Evolutionary conservation across 352 stramenopile species (phyloP).

Genomic region (Lagenidium sp.): DNA sequence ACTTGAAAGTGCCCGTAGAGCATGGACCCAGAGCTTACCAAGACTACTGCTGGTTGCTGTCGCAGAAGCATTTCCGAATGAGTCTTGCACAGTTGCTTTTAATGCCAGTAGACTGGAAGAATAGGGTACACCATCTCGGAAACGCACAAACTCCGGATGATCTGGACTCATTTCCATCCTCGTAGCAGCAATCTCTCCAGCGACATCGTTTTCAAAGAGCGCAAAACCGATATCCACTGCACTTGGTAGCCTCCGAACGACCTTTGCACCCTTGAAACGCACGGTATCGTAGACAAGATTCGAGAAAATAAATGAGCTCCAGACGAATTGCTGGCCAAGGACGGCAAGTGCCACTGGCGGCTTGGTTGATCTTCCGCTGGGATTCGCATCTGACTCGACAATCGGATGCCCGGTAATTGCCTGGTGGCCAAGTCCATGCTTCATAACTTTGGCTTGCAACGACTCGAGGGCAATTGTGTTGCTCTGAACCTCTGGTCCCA

Average conservation of each 20-base stretch:
- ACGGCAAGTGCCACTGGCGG: slow-evolving; percentile 11
- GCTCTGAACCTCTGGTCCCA: too few relatives aligned
- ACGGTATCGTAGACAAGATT: slow-evolving; percentile 18
- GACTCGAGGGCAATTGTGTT: neutral
- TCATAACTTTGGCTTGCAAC: neutral
- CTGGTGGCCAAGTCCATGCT: neutral
- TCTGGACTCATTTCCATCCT: slow-evolving; percentile 4
- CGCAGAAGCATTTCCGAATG: slow-evolving; percentile 1
- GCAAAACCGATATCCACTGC: slow-evolving; percentile 15
- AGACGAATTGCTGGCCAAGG: slow-evolving; percentile 18
- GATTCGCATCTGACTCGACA: neutral
- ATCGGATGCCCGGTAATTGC: neutral
- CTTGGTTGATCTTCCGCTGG: neutral
- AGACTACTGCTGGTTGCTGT: slow-evolving; percentile 10
- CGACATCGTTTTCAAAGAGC: slow-evolving; percentile 11
- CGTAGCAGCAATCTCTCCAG: slow-evolving; percentile 4
- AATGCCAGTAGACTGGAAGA: slow-evolving; percentile 12
- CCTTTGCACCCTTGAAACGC: slow-evolving; percentile 3
- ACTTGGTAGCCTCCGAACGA: slow-evolving; percentile 10
- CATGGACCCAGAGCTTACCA: slow-evolving; percentile 11
- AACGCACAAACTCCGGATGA: slow-evolving; percentile 7
- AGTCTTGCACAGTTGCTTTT: slow-evolving; percentile 1
- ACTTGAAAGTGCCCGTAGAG: slow-evolving; percentile 12
- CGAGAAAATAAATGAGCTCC: slow-evolving; percentile 20
- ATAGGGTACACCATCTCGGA: slow-evolving; percentile 18